These are phyloP conservation scores for Fomitopsis schrenkii DNA, from an alignment of 1,284 basidiomycete species.

Conservation along the genomic window DNA sequence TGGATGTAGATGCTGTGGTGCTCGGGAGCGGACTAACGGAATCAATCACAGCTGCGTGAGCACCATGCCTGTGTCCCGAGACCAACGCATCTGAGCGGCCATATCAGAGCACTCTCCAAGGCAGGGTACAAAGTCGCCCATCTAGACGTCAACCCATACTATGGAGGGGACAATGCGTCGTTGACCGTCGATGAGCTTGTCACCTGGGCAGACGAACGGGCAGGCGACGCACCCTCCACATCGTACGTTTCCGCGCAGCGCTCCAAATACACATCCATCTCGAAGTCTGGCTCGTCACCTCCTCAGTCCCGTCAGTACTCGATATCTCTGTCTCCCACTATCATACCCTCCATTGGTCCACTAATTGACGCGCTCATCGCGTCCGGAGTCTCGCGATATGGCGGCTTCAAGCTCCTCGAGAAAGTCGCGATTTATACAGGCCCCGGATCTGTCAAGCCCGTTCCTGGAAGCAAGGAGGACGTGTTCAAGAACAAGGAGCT, in stretches of 20 bases:
- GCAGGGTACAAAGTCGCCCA: conserved; percentile 86
- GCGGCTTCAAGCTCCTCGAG: conserved; percentile 87
- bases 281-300: conserved; percentile 39
- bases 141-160: conserved; percentile 81
- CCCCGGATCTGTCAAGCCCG: conserved; percentile 48
- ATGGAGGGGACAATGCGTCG: conserved; percentile 82
- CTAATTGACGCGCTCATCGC: conserved; percentile 78
- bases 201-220: conserved; percentile 53
- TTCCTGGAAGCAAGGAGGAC: conserved; percentile 91
- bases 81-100: conserved; percentile 21
- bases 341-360: conserved; percentile 79
- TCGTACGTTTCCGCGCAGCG: conserved; percentile 23
- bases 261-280: conserved; percentile 36
- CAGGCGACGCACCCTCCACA: conserved; percentile 11
- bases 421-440: conserved; percentile 58
- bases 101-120: conserved; percentile 77
- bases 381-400: conserved; percentile 89
- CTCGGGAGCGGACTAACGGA: conserved; percentile 86
- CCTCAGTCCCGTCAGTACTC: conserved; percentile 76
- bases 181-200: conserved; percentile 79
- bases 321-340: conserved; percentile 77
- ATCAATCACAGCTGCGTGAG: conserved; percentile 88
- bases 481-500: conserved; percentile 86
- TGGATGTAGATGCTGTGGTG: conserved; percentile 75
- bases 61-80: conserved; percentile 13